Evolutionary conservation across 2,329 filamentous ascomycete species (phyloP), one percentile per base, ranked within the genome.

Genomic region (Aulographum hederae): DNA sequence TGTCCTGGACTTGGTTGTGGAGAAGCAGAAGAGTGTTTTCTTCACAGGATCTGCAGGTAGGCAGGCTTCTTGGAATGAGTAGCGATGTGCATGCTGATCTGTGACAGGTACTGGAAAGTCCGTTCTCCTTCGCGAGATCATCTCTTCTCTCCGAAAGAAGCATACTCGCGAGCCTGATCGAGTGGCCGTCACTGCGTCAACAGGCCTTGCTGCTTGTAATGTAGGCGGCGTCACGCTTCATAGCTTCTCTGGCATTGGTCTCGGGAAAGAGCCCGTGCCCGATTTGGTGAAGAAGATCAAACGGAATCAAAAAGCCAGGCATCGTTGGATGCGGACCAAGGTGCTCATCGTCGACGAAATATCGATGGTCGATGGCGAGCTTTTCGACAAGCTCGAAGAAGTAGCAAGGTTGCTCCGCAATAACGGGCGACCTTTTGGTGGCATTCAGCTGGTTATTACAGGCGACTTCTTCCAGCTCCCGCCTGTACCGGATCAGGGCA

Each of bases 401-500:
- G 78, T 98, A 41, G 86, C 85, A 11, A 70, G 86, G 34, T 71
- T 65, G 3, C 73, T 98, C 38, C 73, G 85, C 33, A 93, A 91
- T 48, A 94, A 93, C 43, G 85, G 81, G 6, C 69, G 81, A 6
- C 79, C 89, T 0, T 98, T 93, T 61, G 91, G 89, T 33, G 89
- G 89, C 4, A 95, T 98, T 28, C 89, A 98, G 43, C 65, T 98
- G 18, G 70, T 98, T 34, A 80, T 98, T 37, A 98, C 89, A 0
- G 89, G 89, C 3, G 89, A 98, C 46, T 98, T 98, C 56, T 98
- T 98, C 54, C 89, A 98, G 50, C 58, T 98, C 3, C 89, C 89
- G 1, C 89, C 89, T 1, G 89, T 98, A 1, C 85, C 86, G 2
- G 85, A 94, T 21, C 61, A 61, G 26, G 71, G 69, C 26, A 70